phyloP scores from a whole-genome alignment of 257 asterid genomes.

The Gentiana dahurica region DNA sequence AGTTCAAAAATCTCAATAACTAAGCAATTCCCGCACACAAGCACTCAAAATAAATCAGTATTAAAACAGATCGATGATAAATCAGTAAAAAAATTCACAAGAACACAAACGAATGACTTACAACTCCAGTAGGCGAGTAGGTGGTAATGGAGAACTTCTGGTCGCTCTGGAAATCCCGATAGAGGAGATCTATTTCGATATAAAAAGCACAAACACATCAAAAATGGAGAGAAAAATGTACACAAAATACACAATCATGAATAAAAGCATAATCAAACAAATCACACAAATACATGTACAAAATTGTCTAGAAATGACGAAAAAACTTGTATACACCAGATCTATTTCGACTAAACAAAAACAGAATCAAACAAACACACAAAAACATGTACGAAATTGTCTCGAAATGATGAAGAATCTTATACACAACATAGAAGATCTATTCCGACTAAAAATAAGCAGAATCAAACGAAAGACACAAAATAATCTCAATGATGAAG shows the following conservation, averaged over 20 bases:
- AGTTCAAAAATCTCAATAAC: too few species aligned
- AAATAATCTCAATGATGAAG: not conserved
- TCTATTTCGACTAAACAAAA: too few species aligned
- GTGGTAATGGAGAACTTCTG: conserved; percentile 46
- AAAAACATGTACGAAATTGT: not conserved
- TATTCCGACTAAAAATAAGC: conserved; percentile 11
- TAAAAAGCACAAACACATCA: not conserved
- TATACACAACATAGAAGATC: conserved; percentile 34
- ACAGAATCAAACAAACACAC: not conserved
- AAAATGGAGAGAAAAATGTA: not conserved
- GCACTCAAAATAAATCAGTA: too few species aligned
- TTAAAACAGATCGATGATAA: too few species aligned
- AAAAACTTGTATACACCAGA: not conserved
- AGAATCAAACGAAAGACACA: conserved; percentile 1
- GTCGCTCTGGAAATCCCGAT: conserved; percentile 77
- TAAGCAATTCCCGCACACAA: too few species aligned
- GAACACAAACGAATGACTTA: too few species aligned
- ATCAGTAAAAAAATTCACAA: too few species aligned
- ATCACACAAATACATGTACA: not conserved
- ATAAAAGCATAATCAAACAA: not conserved
- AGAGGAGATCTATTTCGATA: conserved; percentile 48
- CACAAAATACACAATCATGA: too few species aligned
- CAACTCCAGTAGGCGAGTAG: too few species aligned
- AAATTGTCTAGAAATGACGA: not conserved
- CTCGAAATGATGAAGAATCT: not conserved